These are phyloP conservation scores for Cladophialophora yegresii DNA, from an alignment of 2,329 filamentous ascomycete genomes.

Conservation along the genomic window DNA sequence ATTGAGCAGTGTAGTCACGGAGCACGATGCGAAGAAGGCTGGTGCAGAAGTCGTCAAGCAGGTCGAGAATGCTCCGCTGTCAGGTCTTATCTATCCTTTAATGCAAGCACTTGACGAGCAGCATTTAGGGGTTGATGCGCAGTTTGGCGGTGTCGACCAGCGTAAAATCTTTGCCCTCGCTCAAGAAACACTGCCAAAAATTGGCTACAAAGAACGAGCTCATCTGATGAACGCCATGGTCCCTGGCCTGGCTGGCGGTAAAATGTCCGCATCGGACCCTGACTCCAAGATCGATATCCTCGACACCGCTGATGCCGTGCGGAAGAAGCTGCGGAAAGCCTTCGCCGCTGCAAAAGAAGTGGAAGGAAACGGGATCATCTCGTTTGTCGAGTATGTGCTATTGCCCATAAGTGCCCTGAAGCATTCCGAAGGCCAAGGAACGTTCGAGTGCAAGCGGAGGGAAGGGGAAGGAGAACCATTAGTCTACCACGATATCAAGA, in stretches of 20 bases:
- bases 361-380: constrained; percentile 83
- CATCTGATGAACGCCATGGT: constrained; percentile 87
- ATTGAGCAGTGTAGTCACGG: constrained; percentile 67
- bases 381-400: constrained; percentile 83
- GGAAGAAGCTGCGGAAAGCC: constrained; percentile 84
- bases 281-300: constrained; percentile 94
- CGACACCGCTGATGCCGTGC: constrained; percentile 71
- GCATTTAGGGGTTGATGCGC: constrained; percentile 81
- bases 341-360: constrained; percentile 72
- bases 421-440: constrained; percentile 48
- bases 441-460: constrained; percentile 67
- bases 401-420: constrained; percentile 72
- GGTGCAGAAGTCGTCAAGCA: constrained; percentile 96
- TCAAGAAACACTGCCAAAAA: constrained; percentile 77
- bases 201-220: constrained; percentile 78
- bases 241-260: constrained; percentile 76
- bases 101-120: constrained; percentile 91
- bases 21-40: constrained; percentile 84
- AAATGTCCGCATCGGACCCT: constrained; percentile 62
- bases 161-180: constrained; percentile 86
- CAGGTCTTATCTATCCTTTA: constrained; percentile 77
- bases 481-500: constrained; percentile 73
- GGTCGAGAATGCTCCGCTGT: constrained; percentile 71
- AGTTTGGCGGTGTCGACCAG: constrained; percentile 85
- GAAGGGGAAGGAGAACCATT: constrained; percentile 69